phyloP scores from a whole-genome alignment of 2,329 filamentous ascomycete species.

The Alternaria panax region DNA sequence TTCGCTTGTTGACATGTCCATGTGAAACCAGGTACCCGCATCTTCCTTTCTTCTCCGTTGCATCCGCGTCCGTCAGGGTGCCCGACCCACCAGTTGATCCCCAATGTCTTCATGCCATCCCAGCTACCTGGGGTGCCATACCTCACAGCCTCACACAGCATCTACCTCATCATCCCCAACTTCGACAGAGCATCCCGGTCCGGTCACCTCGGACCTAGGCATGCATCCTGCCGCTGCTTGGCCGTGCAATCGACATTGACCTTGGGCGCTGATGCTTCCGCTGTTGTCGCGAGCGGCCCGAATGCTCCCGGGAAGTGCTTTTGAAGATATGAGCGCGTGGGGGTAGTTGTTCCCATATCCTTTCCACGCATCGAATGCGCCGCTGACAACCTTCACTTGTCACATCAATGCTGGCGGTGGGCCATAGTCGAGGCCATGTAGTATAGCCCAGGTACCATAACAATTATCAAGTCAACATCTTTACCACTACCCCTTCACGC shows the following conservation, averaged over 20 bases:
- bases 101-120: background rate
- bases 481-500: background rate
- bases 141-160: background rate
- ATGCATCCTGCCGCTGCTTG: slow-evolving; percentile 51
- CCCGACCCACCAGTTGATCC: background rate
- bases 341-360: background rate
- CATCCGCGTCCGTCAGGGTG: background rate
- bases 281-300: slow-evolving; percentile 7
- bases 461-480: background rate
- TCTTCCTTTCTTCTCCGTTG: background rate
- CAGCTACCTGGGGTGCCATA: background rate
- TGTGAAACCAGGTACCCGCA: slow-evolving; percentile 2
- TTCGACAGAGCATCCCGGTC: slow-evolving; percentile 57
- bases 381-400: background rate
- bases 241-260: slow-evolving; percentile 1
- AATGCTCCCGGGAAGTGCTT: slow-evolving; percentile 6
- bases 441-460: background rate
- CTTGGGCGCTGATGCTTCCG: slow-evolving; percentile 13
- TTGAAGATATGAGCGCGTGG: slow-evolving; percentile 3
- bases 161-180: background rate
- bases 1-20: background rate
- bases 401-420: background rate
- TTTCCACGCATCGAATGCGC: background rate
- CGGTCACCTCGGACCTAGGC: slow-evolving; percentile 55
- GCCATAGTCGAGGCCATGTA: background rate